Evolutionary conservation across 2,329 filamentous ascomycete species (phyloP), one percentile per base, ranked within the genome.

Genomic region (Diaporthe sp.): DNA sequence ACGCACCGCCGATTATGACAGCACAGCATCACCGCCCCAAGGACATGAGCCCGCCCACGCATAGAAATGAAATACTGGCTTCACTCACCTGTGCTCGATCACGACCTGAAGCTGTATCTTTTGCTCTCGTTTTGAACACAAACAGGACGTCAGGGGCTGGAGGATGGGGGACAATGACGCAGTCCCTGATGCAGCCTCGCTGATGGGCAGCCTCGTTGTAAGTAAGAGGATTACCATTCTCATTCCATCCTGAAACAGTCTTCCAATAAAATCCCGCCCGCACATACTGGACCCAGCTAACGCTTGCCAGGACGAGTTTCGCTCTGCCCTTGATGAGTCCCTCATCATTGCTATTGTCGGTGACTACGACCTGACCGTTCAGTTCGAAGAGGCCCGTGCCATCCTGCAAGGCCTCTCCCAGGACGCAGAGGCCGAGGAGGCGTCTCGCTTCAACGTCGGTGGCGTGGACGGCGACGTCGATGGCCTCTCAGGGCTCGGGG

Each of bases 381-480:
- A 92, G 57, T 85, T 92, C 44, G 81, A 88, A 3, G 84, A 86
- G 13, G 91, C 92, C 3, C 89, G 89, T 42, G 81, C 85, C n/a
- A 88, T 89, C 0, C 87, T 98, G 1, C 87, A 93, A n/a, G 83
- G 85, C 1, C 84, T 98, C 19, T 93, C 93, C 70, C 86, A 90
- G 42, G 86, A 89, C 75, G 95, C 94, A 0, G 82, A 86, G 0
- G 84, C 85, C 1, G 93, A 97, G 81, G 94, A 97, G 80, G 89
- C 92, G 22, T 92, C 91, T 13, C 92, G 92, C 0, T 98, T 98
- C 81, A 95, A 97, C 78, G 91, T 94, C 0, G 95, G 94, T 44
- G 95, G 94, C 3, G 90, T 93, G 37, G 90, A 92, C 39, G 31
- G 61, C 37, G 37, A 49, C 17, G 28, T 17, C 79, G 80, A 73